Evolutionary conservation across 2,329 filamentous ascomycete genomes (phyloP).

Genomic region (Emericellopsis atlantica): DNA sequence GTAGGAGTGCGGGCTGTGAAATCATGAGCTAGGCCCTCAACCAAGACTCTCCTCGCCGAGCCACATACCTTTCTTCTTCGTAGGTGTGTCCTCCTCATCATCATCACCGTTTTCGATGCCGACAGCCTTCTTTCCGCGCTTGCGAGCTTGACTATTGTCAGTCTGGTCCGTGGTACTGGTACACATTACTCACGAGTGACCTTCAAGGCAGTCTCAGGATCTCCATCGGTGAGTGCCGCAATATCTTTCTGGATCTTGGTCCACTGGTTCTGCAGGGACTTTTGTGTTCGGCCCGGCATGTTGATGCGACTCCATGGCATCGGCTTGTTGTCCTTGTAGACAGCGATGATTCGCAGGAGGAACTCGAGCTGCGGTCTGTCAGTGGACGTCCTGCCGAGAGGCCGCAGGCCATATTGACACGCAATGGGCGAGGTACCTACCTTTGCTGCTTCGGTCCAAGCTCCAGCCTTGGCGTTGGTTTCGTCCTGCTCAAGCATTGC

Average conservation of each 20-base stretch:
- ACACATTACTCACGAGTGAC: constrained; percentile 8
- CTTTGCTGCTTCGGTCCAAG: constrained; percentile 24
- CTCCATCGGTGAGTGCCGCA: constrained; percentile 17
- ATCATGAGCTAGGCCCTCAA: too few relatives aligned
- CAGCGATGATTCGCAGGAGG: constrained; percentile 20
- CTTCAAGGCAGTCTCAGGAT: constrained; percentile 9
- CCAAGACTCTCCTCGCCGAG: neutral
- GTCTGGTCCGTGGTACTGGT: too few relatives aligned
- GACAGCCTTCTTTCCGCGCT: neutral
- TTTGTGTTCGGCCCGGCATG: constrained; percentile 23
- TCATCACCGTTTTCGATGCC: neutral
- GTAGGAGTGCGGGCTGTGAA: too few relatives aligned
- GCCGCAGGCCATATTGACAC: too few relatives aligned
- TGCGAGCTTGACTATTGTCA: neutral
- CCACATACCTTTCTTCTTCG: constrained; percentile 3
- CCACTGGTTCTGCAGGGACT: constrained; percentile 24
- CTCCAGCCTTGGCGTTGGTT: constrained; percentile 6
- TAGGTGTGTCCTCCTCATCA: neutral
- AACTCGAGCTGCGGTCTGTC: constrained; percentile 15
- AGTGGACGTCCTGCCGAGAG: neutral
- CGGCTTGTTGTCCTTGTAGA: constrained; percentile 11
- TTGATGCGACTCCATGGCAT: constrained; percentile 21
- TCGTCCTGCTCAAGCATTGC: constrained; percentile 12
- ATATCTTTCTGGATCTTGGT: constrained; percentile 20
- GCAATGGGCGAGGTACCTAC: constrained; percentile 7